Base-by-base conservation (phyloP, 192 early-diverging fungal genomes). In the Coemansia erecta region DNA sequence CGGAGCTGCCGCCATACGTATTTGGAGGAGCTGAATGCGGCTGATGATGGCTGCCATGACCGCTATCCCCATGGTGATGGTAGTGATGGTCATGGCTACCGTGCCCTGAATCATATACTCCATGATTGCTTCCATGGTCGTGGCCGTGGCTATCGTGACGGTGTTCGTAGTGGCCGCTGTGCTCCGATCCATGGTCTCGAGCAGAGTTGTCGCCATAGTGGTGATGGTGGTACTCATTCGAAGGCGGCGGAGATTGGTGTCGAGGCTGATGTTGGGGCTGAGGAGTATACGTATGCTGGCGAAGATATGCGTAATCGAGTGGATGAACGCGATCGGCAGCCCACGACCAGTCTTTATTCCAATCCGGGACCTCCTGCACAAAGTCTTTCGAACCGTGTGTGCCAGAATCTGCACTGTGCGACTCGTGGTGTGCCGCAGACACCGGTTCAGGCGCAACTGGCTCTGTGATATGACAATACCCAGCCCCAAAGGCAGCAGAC, bases 331-430 rank as follows among this genome's bases (percentile, higher is more conserved):
- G 77, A 39, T 80, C 58, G 6, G 58, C 51, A 21, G 77, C 77
- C 77, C 77, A 80, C 11, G 72, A 64, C 77, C 77, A 80, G 51
- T 80, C 77, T 40, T 80, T 80, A n/a, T 80, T 64, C 77, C 77
- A 80, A 51, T 80, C 77, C 0, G 77, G 47, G 15, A 80, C 72
- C 53, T 80, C 77, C 12, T 52, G 61, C 6, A 35, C 21, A 55
- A 17, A 10, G 11, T 23, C 19, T 7, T 7, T 31, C 7, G 28
- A 31, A 31, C 7, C 7, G 28, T 31, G 28, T 7, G 7, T 31
- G 28, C 28, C 37, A 21, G 14, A 10, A 21, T 54, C 18, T 3
- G 19, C n/a, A 41, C 18, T 15, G 14, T 40, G 7, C 6, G 11
- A 53, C n/a, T 10, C 11, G 13, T 33, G 21, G 28, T 37, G 4